Percentiles rank a stretch among this genome's conserved stretches.
Conservation (phyloP, 1,284 basidiomycete species). For the Papiliotrema nemorosa region DNA sequence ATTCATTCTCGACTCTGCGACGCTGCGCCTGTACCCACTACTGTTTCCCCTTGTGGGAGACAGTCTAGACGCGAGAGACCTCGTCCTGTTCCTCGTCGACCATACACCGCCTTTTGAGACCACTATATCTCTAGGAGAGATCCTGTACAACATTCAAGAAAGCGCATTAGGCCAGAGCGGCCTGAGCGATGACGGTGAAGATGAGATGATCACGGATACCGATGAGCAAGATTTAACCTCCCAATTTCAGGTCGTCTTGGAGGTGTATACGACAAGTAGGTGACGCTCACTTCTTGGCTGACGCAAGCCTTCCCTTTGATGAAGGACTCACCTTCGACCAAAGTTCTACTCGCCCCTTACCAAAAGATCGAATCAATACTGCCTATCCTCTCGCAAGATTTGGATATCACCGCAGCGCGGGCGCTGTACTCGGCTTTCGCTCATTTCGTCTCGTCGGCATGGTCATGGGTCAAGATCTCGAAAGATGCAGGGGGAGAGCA, state of each 20-base stretch:
- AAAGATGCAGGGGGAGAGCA: conserved; percentile 36
- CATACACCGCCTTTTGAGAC: conserved; percentile 28
- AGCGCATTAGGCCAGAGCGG: conserved; percentile 18
- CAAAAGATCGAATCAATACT: conserved; percentile 11
- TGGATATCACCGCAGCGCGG: conserved; percentile 15
- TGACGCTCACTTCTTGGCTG: background rate
- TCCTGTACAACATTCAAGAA: conserved; percentile 25
- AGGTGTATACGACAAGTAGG: background rate
- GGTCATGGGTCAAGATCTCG: conserved; percentile 27
- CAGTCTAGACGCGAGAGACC: background rate
- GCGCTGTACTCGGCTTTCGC: conserved; percentile 12
- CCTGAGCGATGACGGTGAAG: conserved; percentile 28
- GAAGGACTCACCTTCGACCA: conserved; percentile 22
- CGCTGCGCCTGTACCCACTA: conserved; percentile 12
- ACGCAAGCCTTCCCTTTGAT: conserved; percentile 26
- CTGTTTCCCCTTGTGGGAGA: conserved; percentile 11
- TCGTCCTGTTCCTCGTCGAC: conserved; percentile 17
- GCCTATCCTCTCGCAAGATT: conserved; percentile 16
- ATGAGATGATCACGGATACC: conserved; percentile 17
- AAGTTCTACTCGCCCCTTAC: too few relatives aligned
- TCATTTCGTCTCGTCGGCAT: conserved; percentile 16
- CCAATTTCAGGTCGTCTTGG: background rate
- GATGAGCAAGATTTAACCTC: conserved; percentile 1
- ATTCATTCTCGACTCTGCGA: background rate
- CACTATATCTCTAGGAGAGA: conserved; percentile 27